Evolutionary conservation across 164 flowering plant genomes (phyloP), one percentile per base, ranked within the genome.

Genomic region (Tinospora cordifolia): DNA sequence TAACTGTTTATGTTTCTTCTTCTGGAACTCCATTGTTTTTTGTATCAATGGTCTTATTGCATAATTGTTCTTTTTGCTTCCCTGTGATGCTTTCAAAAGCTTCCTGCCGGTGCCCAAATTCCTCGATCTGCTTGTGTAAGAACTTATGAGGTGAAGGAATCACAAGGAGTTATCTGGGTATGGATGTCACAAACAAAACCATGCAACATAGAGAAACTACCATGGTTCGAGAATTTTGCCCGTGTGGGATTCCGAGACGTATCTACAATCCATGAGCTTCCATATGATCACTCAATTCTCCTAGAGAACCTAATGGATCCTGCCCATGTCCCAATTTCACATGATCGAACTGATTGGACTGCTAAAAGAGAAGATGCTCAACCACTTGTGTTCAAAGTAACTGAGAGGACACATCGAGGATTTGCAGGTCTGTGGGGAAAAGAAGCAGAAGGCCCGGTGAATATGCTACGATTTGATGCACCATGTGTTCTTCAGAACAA

Each of bases 261-360:
- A 27, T 92, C 97, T 19, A 86, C 97, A 17, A 88, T 71, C 34
- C 98, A 94, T 66, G 98, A 90, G 77, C 97, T 94, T 76, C 98
- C 97, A 0, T 94, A 94, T 74, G 98, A 92, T 76, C 98, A 94
- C 76, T 92, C 98, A 14, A 90, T 94, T 19, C 92, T 94, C 27
- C 87, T 94, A 12, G 97, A 94, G 81, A 92, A 94, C 80, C 95
- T 92, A 21, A 92, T 92, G 98, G 98, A 94, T 74, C 98, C 97
- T 0, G 98, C 98, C 63, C 98, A 94, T 76, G 77, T 94, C 30
- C 98, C 97, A 12, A 94, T 94, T 63, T 94, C 98, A 4, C 98
- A 94, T 62, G 97, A 94, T 75, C 74, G 97, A 70, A 91, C 97
- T 1, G 97, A 90, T 64, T 89, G 88, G 87, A 79, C 80, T 51